These are phyloP conservation scores for Trichoderma citrinoviride DNA, from an alignment of 2,329 filamentous ascomycete genomes.

Conservation along the genomic window DNA sequence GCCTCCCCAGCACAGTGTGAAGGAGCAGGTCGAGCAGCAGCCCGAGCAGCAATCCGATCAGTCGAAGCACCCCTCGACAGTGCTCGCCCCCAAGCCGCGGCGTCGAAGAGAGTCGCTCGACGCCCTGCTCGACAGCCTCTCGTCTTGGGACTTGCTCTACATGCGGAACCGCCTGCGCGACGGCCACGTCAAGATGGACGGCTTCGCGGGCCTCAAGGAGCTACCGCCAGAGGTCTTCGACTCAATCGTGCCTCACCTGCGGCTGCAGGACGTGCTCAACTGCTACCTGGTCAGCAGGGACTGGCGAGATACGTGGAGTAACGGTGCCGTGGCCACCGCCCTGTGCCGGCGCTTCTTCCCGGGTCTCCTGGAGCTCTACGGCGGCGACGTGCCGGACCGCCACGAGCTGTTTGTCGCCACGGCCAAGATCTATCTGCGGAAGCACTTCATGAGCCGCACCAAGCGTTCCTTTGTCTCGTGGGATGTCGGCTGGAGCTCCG, in stretches of 20 bases:
- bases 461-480: constrained; percentile 22
- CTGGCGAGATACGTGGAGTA: constrained; percentile 31
- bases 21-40: not conserved
- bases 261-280: constrained; percentile 28
- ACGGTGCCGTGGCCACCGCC: constrained; percentile 24
- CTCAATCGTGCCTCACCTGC: constrained; percentile 26
- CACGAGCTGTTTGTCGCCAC: constrained; percentile 23
- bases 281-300: constrained; percentile 30
- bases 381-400: constrained; percentile 14
- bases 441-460: constrained; percentile 12
- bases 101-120: constrained; percentile 26
- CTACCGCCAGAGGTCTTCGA: constrained; percentile 33
- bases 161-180: constrained; percentile 26
- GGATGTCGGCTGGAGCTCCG: constrained; percentile 21
- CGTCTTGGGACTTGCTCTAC: constrained; percentile 31
- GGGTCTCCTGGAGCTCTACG: constrained; percentile 27
- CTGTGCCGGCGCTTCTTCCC: constrained; percentile 32
- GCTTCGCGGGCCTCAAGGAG: constrained; percentile 29
- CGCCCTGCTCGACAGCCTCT: constrained; percentile 28
- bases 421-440: constrained; percentile 22
- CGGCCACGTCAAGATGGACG: constrained; percentile 24
- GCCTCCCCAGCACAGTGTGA: not conserved
- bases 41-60: not conserved
- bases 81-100: not conserved
- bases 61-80: not conserved